Evolutionary conservation across 768 basidiomycete genomes (phyloP), one percentile per base, ranked within the genome.

Genomic region (Suillus subluteus): DNA sequence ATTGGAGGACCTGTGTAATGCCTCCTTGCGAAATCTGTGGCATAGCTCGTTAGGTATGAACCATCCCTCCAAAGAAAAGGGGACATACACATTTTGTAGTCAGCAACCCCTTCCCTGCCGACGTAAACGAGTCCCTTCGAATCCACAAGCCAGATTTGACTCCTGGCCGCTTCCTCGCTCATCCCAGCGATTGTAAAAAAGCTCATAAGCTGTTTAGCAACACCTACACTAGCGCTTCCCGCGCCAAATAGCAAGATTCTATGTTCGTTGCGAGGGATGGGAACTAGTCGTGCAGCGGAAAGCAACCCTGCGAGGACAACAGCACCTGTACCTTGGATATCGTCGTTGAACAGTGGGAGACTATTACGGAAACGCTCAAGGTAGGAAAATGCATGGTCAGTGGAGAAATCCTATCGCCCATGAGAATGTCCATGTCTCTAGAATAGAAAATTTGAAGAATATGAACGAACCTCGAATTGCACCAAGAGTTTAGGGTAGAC

Each of bases 231-330:
- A 3, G 94, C 93, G 32, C 90, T 92, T 6, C 96, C 96, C 5
- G 96, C 94, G 21, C 96, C 96, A 64, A 94, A 90, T 84, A 98
- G 97, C 52, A 97, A 86, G 72, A 98, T 94, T 46, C 89, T 87
- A 73, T 97, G 96, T 38, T 89, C 86, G 41, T 82, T 80, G 48
- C 95, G 80, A 9, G 91, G 84, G 9, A 80, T 78, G 23, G 88
- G 88, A 0, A 92, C 85, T 44, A 95, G 82, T 68, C 87, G 88
- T 30, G 94, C 93, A 46, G 96, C 96, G 71, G 94, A 95, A 72
- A 96, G 75, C 80, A 97, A 91, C 5, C 96, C 96, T 62, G 90
- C 90, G 62, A 98, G 88, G 46, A 97, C 91, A 71, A 97, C 95
- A 38, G 94, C 92, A 23, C 95, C 96, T 2, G 96, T 98, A 48